phyloP scores from a whole-genome alignment of 768 basidiomycete genomes.

The Amanita pallidorosea region DNA sequence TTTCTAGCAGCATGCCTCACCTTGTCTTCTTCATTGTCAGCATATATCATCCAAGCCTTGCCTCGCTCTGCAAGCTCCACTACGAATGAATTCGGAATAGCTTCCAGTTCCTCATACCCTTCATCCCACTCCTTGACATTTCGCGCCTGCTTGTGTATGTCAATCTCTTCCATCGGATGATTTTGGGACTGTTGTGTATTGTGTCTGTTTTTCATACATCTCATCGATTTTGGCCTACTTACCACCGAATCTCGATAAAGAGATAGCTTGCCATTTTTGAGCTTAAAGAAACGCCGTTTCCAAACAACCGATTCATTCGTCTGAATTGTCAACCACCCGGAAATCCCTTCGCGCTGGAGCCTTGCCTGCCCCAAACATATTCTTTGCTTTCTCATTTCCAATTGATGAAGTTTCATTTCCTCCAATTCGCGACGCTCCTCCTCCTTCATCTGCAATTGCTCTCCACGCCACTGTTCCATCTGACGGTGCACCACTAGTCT shows the following conservation, averaged over 20 bases:
- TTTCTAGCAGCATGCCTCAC: constrained; percentile 15
- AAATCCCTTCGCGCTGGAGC: constrained; percentile 26
- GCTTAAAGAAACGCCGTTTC: constrained; percentile 57
- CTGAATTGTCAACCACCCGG: constrained; percentile 57
- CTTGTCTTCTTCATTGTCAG: constrained; percentile 57
- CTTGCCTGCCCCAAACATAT: constrained; percentile 34
- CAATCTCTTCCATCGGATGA: constrained; percentile 28
- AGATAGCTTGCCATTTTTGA: constrained; percentile 32
- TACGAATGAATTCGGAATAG: constrained; percentile 58
- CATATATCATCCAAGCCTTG: constrained; percentile 45
- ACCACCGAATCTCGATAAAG: constrained; percentile 47
- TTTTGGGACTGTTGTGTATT: constrained; percentile 23
- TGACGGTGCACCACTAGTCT: constrained; percentile 39
- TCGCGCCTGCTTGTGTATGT: constrained; percentile 33
- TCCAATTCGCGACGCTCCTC: constrained; percentile 34
- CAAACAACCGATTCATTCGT: constrained; percentile 41
- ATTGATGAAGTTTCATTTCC: constrained; percentile 28
- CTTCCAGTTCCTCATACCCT: constrained; percentile 56
- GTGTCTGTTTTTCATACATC: constrained; percentile 1
- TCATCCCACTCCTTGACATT: constrained; percentile 53
- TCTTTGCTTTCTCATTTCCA: constrained; percentile 31
- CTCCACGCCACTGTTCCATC: constrained; percentile 41
- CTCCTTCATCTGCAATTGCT: constrained; percentile 33
- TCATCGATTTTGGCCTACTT: constrained; percentile 8
- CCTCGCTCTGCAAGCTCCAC: constrained; percentile 44